phyloP scores from a whole-genome alignment of 2,329 filamentous ascomycete genomes.

The Beauveria sp. region DNA sequence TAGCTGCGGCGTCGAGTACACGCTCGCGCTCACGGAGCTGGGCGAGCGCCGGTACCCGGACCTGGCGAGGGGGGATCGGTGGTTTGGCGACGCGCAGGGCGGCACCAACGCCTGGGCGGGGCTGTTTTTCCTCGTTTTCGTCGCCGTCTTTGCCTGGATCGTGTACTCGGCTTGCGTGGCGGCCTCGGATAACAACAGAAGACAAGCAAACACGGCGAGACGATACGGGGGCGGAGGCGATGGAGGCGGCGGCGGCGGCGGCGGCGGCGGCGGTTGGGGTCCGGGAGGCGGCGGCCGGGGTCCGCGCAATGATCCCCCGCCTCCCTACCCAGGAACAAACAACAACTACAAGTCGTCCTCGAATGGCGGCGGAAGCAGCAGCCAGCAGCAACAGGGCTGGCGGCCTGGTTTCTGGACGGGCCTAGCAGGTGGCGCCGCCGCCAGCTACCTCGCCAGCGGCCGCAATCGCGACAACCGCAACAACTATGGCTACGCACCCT shows the following conservation, averaged over 20 bases:
- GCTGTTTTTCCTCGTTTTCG: slow-evolving; percentile 56
- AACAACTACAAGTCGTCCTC: slow-evolving; percentile 17
- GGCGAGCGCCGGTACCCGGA: slow-evolving; percentile 66
- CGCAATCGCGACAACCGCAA: slow-evolving; percentile 30
- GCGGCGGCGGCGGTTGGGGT: slow-evolving; percentile 23
- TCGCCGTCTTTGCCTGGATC: slow-evolving; percentile 54
- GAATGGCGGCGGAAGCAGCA: slow-evolving; percentile 28
- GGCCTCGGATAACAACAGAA: slow-evolving; percentile 13
- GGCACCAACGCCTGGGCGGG: slow-evolving; percentile 28
- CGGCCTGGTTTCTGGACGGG: slow-evolving; percentile 44
- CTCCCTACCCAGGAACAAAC: slow-evolving; percentile 37
- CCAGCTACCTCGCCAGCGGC: slow-evolving; percentile 53
- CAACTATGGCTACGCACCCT: slow-evolving; percentile 18
- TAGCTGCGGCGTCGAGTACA: slow-evolving; percentile 88
- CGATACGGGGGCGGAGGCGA: slow-evolving; percentile 31
- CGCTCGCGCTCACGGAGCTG: slow-evolving; percentile 65
- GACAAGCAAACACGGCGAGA: neutral
- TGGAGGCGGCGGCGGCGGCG: slow-evolving; percentile 31
- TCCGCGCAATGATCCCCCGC: slow-evolving; percentile 42
- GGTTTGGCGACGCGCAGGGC: slow-evolving; percentile 25
- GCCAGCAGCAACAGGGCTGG: slow-evolving; percentile 19
- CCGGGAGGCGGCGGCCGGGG: slow-evolving; percentile 23
- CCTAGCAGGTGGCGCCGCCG: slow-evolving; percentile 59
- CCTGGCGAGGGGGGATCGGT: slow-evolving; percentile 32
- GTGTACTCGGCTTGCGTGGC: slow-evolving; percentile 44